phyloP scores from a whole-genome alignment of 2,329 filamentous ascomycete genomes.

The Hymenotorrendiella dingleyae region DNA sequence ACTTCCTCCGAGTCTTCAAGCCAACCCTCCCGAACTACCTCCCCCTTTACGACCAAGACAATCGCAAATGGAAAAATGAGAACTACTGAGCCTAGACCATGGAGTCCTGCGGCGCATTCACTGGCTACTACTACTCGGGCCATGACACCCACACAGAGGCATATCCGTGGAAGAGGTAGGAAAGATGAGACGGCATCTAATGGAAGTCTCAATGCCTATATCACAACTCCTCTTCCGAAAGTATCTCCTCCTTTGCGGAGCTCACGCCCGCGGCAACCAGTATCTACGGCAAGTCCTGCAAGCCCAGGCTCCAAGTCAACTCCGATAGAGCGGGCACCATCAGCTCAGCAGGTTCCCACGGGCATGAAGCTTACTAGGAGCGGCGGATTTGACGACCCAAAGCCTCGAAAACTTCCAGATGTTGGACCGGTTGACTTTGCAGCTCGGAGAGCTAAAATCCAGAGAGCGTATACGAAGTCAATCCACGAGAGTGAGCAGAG shows the following conservation, averaged over 20 bases:
- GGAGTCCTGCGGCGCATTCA: constrained; percentile 22
- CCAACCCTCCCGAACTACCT: constrained; percentile 49
- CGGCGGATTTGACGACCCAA: constrained; percentile 22
- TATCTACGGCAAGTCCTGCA: constrained; percentile 68
- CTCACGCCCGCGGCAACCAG: constrained; percentile 72
- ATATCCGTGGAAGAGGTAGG: constrained; percentile 20
- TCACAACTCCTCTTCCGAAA: constrained; percentile 63
- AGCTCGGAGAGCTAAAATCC: constrained; percentile 73
- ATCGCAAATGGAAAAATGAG: constrained; percentile 30
- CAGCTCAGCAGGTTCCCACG: constrained; percentile 20
- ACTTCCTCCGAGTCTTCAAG: constrained; percentile 42
- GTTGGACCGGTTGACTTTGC: constrained; percentile 80
- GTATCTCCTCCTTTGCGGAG: constrained; percentile 75
- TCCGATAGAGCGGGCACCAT: constrained; percentile 42
- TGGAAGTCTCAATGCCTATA: constrained; percentile 65
- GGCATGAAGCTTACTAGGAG: constrained; percentile 28
- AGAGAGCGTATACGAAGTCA: constrained; percentile 80
- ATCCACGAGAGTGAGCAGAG: constrained; percentile 65
- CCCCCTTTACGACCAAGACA: constrained; percentile 43
- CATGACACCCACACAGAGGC: constrained; percentile 33
- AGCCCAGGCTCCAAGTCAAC: constrained; percentile 55
- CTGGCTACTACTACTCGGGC: constrained; percentile 21
- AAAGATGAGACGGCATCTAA: constrained; percentile 25
- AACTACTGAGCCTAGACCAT: constrained; percentile 23
- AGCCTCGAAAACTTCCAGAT: constrained; percentile 45